Percentiles rank a stretch among this genome's conserved stretches.
Conservation (phyloP, 2,329 filamentous ascomycete genomes). For the Colletotrichum tropicale region DNA sequence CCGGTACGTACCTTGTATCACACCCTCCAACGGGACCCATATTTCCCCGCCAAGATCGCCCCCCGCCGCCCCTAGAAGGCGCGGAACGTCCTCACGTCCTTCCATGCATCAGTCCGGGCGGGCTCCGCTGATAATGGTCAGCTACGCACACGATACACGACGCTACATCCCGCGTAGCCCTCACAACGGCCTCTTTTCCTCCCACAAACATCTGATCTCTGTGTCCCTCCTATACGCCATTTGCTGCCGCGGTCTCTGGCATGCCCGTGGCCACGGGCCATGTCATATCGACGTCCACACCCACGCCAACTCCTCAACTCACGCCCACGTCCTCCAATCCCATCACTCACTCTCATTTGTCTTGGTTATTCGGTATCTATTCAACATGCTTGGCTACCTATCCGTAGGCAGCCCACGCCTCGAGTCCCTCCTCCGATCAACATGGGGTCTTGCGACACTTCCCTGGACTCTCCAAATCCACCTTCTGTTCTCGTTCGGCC, state of each 20-base stretch:
- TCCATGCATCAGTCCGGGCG: slow-evolving; percentile 17
- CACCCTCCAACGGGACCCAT: not conserved
- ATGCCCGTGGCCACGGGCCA: not conserved
- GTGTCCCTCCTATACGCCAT: not conserved
- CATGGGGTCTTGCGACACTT: not conserved
- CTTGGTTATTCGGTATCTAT: not conserved
- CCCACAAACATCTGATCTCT: not conserved
- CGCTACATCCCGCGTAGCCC: not conserved
- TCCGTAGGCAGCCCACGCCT: not conserved
- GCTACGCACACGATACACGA: not conserved
- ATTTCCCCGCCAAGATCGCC: slow-evolving; percentile 6
- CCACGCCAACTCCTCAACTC: not conserved
- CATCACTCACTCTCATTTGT: not conserved
- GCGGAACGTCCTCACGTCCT: slow-evolving; percentile 17
- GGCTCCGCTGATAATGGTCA: slow-evolving; percentile 5
- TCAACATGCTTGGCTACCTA: not conserved
- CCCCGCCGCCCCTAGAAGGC: slow-evolving; percentile 8
- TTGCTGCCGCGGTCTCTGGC: not conserved
- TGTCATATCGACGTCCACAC: not conserved
- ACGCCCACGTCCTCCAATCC: not conserved
- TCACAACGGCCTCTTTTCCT: not conserved
- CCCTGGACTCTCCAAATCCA: not conserved
- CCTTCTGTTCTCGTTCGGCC: slow-evolving; percentile 18
- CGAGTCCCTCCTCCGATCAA: slow-evolving; percentile 3
- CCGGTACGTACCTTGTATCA: no score